Evolutionary conservation across 2,329 filamentous ascomycete genomes (phyloP), one percentile per base, ranked within the genome.

Genomic region (Alternaria atra): DNA sequence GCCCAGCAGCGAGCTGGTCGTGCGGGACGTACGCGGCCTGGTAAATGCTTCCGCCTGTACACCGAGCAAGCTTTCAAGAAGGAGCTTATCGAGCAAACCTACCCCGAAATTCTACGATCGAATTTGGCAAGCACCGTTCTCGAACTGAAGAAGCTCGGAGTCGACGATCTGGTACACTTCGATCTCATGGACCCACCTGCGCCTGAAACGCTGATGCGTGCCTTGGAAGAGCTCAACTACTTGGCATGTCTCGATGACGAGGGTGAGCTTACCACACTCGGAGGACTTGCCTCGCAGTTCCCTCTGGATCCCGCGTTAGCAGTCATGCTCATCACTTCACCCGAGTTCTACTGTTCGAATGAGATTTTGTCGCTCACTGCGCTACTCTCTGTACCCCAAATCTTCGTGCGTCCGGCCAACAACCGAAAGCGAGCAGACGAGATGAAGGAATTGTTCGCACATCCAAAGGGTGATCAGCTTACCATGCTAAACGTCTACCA

Each of bases 171-270:
- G 51, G 95, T 99, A 10, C 95, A 99, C 81, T 99, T 99, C 75
- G 96, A 99, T 77, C 86, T 99, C 48, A 98, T 99, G 94, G 95
- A 99, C 72, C 95, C 95, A 25, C 95, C 95, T 0, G 94, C 96
- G 1, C 96, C 95, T 0, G 96, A 99, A 82, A 99, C 96, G 9
- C 90, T 99, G 80, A 99, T 99, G 94, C 89, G 96, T 69, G 95
- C 95, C 3, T 84, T 99, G 23, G 95, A 99, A 79, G 95, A 99
- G 82, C 88, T 99, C 58, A 99, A 99, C 80, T 99, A 97, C 78
- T 86, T 99, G 15, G 93, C 94, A 13, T 98, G 95, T 79, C 87
- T 99, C 6, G 94, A 99, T 74, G 95, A 99, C 72, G 94, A 99
- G 68, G 95, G 95, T 71, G 92, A 97, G 74, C 86, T 99, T 61